Evolutionary conservation across 257 asterid genomes (phyloP).

Genomic region (Gentiana straminea): DNA sequence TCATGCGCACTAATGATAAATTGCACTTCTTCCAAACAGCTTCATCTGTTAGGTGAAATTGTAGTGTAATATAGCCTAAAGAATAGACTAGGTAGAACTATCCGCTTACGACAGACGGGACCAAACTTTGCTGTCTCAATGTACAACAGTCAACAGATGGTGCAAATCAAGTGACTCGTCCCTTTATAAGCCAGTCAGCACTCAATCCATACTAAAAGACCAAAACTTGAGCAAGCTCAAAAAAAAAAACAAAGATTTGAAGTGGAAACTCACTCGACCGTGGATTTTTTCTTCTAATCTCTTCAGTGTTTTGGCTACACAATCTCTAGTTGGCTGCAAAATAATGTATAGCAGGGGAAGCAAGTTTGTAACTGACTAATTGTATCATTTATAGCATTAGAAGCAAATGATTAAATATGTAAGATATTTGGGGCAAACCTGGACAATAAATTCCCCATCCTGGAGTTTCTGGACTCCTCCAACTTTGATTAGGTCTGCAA

Average conservation of each 20-base stretch:
- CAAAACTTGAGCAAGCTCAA: background rate
- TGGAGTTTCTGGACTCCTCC: slow-evolving; percentile 97
- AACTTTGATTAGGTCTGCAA: slow-evolving; percentile 76
- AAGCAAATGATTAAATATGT: background rate
- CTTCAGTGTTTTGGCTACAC: slow-evolving; percentile 95
- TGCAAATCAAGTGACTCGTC: background rate
- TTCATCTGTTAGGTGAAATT: too few relatives aligned
- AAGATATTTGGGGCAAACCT: slow-evolving; percentile 28
- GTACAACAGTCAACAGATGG: background rate
- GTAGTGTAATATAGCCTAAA: too few relatives aligned
- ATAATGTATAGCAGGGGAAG: background rate
- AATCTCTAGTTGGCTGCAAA: slow-evolving; percentile 97
- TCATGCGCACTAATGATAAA: too few relatives aligned
- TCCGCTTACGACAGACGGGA: too few relatives aligned
- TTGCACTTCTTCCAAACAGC: too few relatives aligned
- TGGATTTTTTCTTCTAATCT: slow-evolving; percentile 94
- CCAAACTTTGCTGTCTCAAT: too few relatives aligned
- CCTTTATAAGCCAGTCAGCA: background rate
- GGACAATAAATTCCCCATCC: slow-evolving; percentile 95
- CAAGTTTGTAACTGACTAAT: background rate
- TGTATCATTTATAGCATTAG: background rate
- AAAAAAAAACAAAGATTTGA: background rate
- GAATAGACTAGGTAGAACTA: too few relatives aligned
- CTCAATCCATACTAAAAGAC: background rate
- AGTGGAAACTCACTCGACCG: slow-evolving; percentile 71